Percentiles rank a stretch among this genome's conserved stretches.
Evolutionary conservation across 208 protist species (phyloP).

Genomic region (Acanthamoeba royreba): DNA sequence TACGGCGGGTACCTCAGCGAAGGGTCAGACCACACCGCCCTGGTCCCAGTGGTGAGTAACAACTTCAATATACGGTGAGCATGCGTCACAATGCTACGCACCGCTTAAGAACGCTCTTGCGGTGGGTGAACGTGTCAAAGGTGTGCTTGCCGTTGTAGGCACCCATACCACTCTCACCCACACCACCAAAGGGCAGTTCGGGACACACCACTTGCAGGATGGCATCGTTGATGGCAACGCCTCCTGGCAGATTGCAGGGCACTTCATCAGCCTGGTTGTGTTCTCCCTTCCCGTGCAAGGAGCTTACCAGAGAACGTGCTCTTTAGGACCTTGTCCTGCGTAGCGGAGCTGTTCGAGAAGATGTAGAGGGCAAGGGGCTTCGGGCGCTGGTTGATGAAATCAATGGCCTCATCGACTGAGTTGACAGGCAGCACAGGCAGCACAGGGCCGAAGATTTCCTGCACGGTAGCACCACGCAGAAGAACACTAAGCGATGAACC

Average conservation of each 20-base stretch:
- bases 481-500: not conserved
- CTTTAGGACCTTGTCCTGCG: slow-evolving; percentile 62
- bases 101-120: slow-evolving; percentile 14
- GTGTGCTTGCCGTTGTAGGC: slow-evolving; percentile 81
- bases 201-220: slow-evolving; percentile 56
- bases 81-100: not conserved
- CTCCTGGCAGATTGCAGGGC: not conserved
- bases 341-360: slow-evolving; percentile 78
- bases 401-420: slow-evolving; percentile 72
- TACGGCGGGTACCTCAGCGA: slow-evolving; percentile 49
- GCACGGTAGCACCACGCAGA: slow-evolving; percentile 49
- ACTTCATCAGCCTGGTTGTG: not conserved
- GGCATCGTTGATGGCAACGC: slow-evolving; percentile 59
- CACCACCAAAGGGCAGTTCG: slow-evolving; percentile 89
- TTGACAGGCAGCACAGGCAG: slow-evolving; percentile 81
- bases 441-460: slow-evolving; percentile 92
- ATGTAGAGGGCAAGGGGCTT: slow-evolving; percentile 90
- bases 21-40: slow-evolving; percentile 5
- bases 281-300: slow-evolving; percentile 62
- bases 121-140: slow-evolving; percentile 44
- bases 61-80: not conserved
- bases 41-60: not conserved
- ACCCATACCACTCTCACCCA: slow-evolving; percentile 83
- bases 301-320: slow-evolving; percentile 48
- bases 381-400: slow-evolving; percentile 71